phyloP scores from a whole-genome alignment of 805 yeast genomes.

The Candida alai region DNA sequence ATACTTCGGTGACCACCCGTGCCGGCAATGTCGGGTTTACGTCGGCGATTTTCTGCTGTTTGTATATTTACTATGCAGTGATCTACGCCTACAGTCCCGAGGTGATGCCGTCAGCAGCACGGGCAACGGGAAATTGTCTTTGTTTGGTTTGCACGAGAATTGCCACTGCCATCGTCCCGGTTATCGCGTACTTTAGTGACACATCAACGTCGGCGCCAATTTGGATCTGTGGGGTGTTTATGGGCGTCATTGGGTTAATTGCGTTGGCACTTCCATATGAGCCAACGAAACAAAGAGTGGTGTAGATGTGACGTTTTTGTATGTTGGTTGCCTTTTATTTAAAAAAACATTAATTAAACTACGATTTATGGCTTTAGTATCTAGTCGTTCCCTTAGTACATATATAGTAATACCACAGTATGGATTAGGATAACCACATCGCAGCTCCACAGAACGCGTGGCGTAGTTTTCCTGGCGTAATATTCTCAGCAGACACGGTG shows the following conservation, averaged over 20 bases:
- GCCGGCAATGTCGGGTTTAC: slow-evolving; percentile 41
- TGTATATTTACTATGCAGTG: slow-evolving; percentile 30
- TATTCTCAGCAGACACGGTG: too few species aligned
- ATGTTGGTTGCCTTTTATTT: too few species aligned
- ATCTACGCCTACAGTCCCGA: slow-evolving; percentile 39
- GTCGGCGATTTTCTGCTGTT: slow-evolving; percentile 46
- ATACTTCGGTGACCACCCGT: slow-evolving; percentile 53
- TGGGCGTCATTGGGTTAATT: slow-evolving; percentile 29
- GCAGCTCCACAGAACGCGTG: too few species aligned
- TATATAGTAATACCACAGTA: too few species aligned
- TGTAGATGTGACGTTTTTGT: too few species aligned
- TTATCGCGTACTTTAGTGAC: slow-evolving; percentile 33
- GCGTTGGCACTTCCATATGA: slow-evolving; percentile 33
- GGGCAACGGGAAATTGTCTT: slow-evolving; percentile 36
- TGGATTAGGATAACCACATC: too few species aligned
- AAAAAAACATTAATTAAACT: too few species aligned
- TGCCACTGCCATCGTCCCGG: slow-evolving; percentile 33
- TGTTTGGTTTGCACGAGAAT: slow-evolving; percentile 31
- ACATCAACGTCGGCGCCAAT: slow-evolving; percentile 29
- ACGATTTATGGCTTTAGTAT: too few species aligned
- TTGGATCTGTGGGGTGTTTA: slow-evolving; percentile 33
- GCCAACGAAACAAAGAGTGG: slow-evolving; percentile 26
- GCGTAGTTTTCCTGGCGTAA: too few species aligned
- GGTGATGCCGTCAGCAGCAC: slow-evolving; percentile 29
- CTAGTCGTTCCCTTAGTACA: too few species aligned